A percentile compares a stretch with the other conserved stretches of the same genome.
These are phyloP conservation scores for Coemansia sp. DNA, from an alignment of 192 early-diverging fungal genomes.

Conservation along the genomic window DNA sequence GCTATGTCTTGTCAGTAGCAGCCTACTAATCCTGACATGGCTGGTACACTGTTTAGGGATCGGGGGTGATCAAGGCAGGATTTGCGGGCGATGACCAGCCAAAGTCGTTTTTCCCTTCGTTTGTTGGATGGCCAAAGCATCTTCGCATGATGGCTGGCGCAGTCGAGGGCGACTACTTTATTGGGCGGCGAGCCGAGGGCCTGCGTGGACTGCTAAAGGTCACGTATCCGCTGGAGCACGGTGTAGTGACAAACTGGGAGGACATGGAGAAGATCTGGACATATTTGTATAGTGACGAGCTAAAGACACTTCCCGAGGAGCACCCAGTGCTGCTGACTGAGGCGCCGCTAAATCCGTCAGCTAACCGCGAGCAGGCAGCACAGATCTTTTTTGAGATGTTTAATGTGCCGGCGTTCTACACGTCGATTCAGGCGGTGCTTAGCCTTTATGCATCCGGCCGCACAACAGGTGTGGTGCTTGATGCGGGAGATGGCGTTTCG, in stretches of 20 bases:
- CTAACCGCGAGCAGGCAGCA: conserved; percentile 89
- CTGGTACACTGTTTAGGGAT: conserved; percentile 66
- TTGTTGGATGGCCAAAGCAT: conserved; percentile 96
- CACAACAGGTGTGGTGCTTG: conserved; percentile 95
- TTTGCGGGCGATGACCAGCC: conserved; percentile 98
- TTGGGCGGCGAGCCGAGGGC: conserved; percentile 95
- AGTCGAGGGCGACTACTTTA: conserved; percentile 92
- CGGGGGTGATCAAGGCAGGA: conserved; percentile 97
- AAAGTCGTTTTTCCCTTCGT: conserved; percentile 92
- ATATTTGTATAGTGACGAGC: conserved; percentile 94
- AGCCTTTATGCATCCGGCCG: conserved; percentile 96
- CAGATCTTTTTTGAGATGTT: conserved; percentile 99
- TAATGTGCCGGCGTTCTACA: conserved; percentile 95
- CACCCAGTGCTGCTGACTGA: conserved; percentile 98
- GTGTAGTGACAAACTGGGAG: conserved; percentile 95
- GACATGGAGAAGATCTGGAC: conserved; percentile 99
- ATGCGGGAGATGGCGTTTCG: conserved; percentile 94
- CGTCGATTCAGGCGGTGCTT: conserved; percentile 96
- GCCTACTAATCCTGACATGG: neutral
- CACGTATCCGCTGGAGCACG: conserved; percentile 96
- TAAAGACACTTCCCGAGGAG: conserved; percentile 94
- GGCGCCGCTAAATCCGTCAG: conserved; percentile 90
- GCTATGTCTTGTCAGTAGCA: neutral
- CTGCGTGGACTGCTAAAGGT: conserved; percentile 90
- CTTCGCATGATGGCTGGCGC: conserved; percentile 96